phyloP scores from a whole-genome alignment of 768 basidiomycete genomes.

The Xerocomus brunneocitrinus region DNA sequence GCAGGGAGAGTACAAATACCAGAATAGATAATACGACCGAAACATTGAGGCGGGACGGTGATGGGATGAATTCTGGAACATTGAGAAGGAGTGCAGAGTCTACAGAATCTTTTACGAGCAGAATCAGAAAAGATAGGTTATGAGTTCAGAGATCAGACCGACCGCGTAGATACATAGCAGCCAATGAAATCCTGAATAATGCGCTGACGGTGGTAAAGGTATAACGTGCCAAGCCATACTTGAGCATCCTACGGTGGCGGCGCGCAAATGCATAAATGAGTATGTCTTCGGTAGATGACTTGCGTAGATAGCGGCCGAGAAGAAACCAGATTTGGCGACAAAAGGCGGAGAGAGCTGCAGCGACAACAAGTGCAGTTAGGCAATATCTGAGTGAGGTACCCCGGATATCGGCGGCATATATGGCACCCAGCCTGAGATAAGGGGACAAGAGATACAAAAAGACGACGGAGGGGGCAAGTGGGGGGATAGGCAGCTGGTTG shows the following conservation, averaged over 20 bases:
- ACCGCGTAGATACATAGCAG: constrained; percentile 65
- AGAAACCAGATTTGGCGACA: constrained; percentile 72
- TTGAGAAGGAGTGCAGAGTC: constrained; percentile 45
- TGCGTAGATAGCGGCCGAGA: constrained; percentile 66
- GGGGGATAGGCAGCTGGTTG: constrained; percentile 30
- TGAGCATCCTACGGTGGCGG: constrained; percentile 46
- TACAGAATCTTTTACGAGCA: constrained; percentile 43
- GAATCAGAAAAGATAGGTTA: constrained; percentile 8
- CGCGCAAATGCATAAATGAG: constrained; percentile 57
- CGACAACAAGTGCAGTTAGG: constrained; percentile 46
- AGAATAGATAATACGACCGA: constrained; percentile 40
- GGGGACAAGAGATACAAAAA: constrained; percentile 69
- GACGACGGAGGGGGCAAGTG: constrained; percentile 52
- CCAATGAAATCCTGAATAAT: constrained; percentile 45
- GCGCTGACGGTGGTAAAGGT: constrained; percentile 43
- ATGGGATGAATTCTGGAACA: constrained; percentile 34
- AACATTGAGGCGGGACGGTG: constrained; percentile 37
- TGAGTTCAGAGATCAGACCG: constrained; percentile 24
- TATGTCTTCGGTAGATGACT: constrained; percentile 62
- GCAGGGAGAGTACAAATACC: constrained; percentile 48
- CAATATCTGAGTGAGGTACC: constrained; percentile 45
- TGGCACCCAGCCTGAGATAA: constrained; percentile 66
- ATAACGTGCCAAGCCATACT: constrained; percentile 40
- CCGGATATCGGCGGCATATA: constrained; percentile 48
- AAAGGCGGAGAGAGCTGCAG: constrained; percentile 56